phyloP scores from a whole-genome alignment of 1,139 yeast genomes.

The Geotrichum reessii region DNA sequence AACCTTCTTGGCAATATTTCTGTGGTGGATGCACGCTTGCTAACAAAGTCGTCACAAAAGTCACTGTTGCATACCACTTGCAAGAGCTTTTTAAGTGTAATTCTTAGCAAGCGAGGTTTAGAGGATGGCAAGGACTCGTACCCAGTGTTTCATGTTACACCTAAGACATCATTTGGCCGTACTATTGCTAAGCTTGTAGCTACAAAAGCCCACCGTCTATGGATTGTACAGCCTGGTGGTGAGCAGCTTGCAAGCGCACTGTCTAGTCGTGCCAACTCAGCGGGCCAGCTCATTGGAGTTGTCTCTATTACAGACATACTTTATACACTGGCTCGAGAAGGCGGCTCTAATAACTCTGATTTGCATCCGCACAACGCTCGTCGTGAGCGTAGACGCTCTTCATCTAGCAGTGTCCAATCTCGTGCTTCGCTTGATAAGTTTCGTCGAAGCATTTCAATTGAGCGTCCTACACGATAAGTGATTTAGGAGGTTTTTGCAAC shows the following conservation, averaged over 20 bases:
- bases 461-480: conserved; percentile 13
- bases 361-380: conserved; percentile 82
- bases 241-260: conserved; percentile 10
- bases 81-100: conserved; percentile 79
- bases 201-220: conserved; percentile 83
- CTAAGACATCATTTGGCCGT: conserved; percentile 74
- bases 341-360: conserved; percentile 63
- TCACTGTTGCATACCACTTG: conserved; percentile 76
- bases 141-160: conserved; percentile 90
- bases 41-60: conserved; percentile 75
- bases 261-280: conserved; percentile 33
- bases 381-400: conserved; percentile 66
- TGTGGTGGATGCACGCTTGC: conserved; percentile 84
- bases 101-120: conserved; percentile 79
- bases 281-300: conserved; percentile 83
- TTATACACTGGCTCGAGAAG: conserved; percentile 68
- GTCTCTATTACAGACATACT: conserved; percentile 85
- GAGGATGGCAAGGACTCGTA: conserved; percentile 93
- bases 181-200: conserved; percentile 93
- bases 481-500: background rate
- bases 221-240: conserved; percentile 68
- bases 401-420: conserved; percentile 39
- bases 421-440: conserved; percentile 25
- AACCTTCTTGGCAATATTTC: conserved; percentile 85
- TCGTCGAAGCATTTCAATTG: conserved; percentile 22